phyloP scores from a whole-genome alignment of 306 rosid genomes.

The Rosa multiflora region DNA sequence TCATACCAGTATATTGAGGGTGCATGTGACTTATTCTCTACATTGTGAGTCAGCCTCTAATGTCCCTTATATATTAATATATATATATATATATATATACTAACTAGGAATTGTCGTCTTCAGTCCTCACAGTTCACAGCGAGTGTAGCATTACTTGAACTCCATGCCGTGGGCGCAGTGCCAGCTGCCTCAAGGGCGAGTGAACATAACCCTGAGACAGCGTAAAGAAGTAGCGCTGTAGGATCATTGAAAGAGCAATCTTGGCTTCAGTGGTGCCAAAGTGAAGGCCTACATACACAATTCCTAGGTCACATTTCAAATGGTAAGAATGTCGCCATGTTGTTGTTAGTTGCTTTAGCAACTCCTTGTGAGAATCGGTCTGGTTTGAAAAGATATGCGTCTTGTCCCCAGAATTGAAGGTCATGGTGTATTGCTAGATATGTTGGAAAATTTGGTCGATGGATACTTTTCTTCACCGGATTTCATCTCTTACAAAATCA shows the following conservation, averaged over 20 bases:
- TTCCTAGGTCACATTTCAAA: constrained; percentile 33
- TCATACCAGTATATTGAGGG: no score
- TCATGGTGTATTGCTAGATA: constrained; percentile 29
- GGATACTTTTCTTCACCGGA: no score
- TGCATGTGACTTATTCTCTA: not conserved
- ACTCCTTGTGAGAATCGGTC: constrained; percentile 31
- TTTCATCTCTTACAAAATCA: no score
- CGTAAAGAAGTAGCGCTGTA: constrained; percentile 29
- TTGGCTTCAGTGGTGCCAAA: constrained; percentile 23
- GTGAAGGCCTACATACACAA: constrained; percentile 31
- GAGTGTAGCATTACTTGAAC: constrained; percentile 17
- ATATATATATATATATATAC: no score
- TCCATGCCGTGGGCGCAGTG: constrained; percentile 13
- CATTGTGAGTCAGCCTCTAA: not conserved
- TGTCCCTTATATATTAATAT: no score
- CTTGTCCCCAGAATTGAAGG: constrained; percentile 29
- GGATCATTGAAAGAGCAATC: constrained; percentile 29
- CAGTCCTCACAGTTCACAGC: not conserved
- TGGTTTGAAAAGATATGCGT: constrained; percentile 31
- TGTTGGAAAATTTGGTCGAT: no score
- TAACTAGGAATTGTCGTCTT: not conserved
- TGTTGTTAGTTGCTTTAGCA: constrained; percentile 31
- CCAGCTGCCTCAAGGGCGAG: not conserved
- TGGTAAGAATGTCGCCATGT: constrained; percentile 23
- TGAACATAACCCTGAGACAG: constrained; percentile 28